Evolutionary conservation across 2,329 filamentous ascomycete genomes (phyloP).

Genomic region (Pestalotiopsis sp.): DNA sequence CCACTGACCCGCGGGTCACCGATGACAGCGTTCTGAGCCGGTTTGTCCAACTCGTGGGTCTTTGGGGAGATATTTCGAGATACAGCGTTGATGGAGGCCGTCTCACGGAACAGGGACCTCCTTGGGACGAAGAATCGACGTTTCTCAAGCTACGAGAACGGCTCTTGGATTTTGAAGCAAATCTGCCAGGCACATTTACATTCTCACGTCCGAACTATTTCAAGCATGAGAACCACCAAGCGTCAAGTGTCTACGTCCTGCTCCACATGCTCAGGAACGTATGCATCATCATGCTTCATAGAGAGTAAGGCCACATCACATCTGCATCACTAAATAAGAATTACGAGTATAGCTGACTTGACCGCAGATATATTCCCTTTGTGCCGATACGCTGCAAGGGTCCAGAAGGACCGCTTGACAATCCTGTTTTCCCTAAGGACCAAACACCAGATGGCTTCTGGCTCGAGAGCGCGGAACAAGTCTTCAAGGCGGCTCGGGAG

Average conservation of each 20-base stretch:
- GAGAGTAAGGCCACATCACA: conserved; percentile 48
- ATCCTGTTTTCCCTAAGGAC: conserved; percentile 52
- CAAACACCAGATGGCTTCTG: conserved; percentile 58
- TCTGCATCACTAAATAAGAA: background rate
- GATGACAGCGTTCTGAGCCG: conserved; percentile 53
- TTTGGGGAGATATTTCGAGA: conserved; percentile 60
- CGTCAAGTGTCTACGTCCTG: conserved; percentile 65
- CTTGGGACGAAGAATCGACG: conserved; percentile 59
- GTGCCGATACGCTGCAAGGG: conserved; percentile 55
- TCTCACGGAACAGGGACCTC: conserved; percentile 51
- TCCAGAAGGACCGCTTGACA: conserved; percentile 60
- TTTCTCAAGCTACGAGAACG: conserved; percentile 56
- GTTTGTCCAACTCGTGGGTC: conserved; percentile 60
- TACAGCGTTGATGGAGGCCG: conserved; percentile 56
- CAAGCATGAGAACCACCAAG: conserved; percentile 65
- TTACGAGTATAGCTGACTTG: background rate
- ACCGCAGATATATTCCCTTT: conserved; percentile 55
- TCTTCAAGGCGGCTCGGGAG: conserved; percentile 64
- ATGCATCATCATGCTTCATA: conserved; percentile 68
- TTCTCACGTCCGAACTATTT: conserved; percentile 64
- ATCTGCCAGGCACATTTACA: conserved; percentile 57
- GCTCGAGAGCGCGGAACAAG: conserved; percentile 60
- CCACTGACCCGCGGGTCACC: conserved; percentile 19
- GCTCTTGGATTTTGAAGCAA: conserved; percentile 53
- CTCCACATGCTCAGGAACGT: conserved; percentile 68